Percentiles rank a stretch among this genome's conserved stretches.
phyloP scores from a whole-genome alignment of 257 asterid species.

The Solanum appendiculatum region DNA sequence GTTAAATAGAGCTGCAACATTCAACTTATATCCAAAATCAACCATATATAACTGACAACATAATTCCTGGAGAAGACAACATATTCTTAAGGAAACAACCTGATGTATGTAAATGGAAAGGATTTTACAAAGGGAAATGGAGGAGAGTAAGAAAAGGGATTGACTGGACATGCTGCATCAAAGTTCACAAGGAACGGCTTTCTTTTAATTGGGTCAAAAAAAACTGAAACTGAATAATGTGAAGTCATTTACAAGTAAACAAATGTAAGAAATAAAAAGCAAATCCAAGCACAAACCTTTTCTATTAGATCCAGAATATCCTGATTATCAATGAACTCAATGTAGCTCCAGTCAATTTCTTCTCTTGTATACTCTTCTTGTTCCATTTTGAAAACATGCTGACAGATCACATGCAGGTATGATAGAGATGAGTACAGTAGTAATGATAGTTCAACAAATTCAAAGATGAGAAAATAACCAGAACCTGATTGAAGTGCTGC shows the following conservation, averaged over 20 bases:
- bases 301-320: slow-evolving; percentile 92
- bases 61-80: not conserved
- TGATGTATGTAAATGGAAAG: not conserved
- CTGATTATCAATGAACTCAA: slow-evolving; percentile 95
- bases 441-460: not conserved
- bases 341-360: slow-evolving; percentile 98
- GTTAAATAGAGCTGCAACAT: not conserved
- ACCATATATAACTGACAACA: not conserved
- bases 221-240: not conserved
- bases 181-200: not conserved
- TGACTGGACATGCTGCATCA: not conserved
- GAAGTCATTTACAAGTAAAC: not conserved
- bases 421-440: slow-evolving; percentile 1
- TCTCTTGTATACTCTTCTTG: slow-evolving; percentile 99
- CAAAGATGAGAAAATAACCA: slow-evolving; percentile 31
- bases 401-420: slow-evolving; percentile 18
- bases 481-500: slow-evolving; percentile 99
- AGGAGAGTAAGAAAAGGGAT: not conserved
- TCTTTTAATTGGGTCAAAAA: not conserved
- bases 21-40: not conserved
- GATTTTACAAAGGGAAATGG: not conserved
- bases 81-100: not conserved
- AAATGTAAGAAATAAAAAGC: not conserved
- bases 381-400: slow-evolving; percentile 99
- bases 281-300: slow-evolving; percentile 40